phyloP scores from a whole-genome alignment of 139 green algal species.

The Coccomyxa sp. region DNA sequence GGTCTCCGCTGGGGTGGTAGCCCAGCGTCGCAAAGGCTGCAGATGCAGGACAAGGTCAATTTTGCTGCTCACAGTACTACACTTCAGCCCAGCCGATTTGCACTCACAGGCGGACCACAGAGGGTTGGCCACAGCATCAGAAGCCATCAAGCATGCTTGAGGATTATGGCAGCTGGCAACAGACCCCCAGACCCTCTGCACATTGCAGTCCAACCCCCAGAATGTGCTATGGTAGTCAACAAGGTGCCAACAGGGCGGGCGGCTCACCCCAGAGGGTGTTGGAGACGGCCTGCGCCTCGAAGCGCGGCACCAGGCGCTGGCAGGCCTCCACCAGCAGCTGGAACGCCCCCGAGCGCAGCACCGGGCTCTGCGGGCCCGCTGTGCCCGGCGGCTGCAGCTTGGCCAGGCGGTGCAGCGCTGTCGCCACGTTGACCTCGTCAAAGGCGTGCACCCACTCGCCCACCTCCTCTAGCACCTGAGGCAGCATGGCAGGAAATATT shows the following conservation, averaged over 20 bases:
- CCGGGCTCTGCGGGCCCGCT: neutral
- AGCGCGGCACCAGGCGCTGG: conserved; percentile 27
- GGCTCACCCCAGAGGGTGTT: conserved; percentile 27
- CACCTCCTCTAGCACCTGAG: conserved; percentile 22
- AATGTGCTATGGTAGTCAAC: too few relatives aligned
- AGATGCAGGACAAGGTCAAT: too few relatives aligned
- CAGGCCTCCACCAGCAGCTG: conserved; percentile 21
- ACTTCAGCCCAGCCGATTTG: too few relatives aligned
- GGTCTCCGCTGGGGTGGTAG: conserved; percentile 20
- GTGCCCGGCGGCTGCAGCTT: conserved; percentile 25
- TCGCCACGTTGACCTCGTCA: conserved; percentile 41
- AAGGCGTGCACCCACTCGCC: conserved; percentile 16
- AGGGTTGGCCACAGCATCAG: too few relatives aligned
- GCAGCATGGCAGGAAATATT: too few relatives aligned
- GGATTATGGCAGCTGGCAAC: too few relatives aligned
- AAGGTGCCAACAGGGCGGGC: too few relatives aligned
- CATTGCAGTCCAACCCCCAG: too few relatives aligned
- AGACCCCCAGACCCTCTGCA: too few relatives aligned
- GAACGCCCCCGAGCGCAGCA: conserved; percentile 25
- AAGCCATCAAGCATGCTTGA: too few relatives aligned
- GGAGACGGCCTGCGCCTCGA: conserved; percentile 37
- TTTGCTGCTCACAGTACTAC: too few relatives aligned
- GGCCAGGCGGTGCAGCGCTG: conserved; percentile 36
- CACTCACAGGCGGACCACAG: too few relatives aligned
- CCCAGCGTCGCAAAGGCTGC: conserved; percentile 27